These are phyloP conservation scores for Odonthalia washingtoniensis DNA, from an alignment of 31 red algal species.

Conservation along the genomic window DNA sequence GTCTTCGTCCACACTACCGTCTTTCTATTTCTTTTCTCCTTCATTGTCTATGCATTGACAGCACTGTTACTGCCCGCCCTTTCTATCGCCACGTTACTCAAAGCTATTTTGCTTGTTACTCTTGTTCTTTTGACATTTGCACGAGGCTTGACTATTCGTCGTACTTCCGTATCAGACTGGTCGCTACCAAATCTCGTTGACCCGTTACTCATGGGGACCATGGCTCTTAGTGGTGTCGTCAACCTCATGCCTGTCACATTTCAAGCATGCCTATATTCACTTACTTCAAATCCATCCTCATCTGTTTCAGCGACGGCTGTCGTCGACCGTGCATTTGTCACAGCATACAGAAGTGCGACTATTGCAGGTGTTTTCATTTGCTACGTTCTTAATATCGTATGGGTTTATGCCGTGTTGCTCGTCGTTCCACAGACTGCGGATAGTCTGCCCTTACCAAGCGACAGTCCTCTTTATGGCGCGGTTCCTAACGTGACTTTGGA, in stretches of 20 bases:
- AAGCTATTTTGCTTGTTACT: conserved; percentile 66
- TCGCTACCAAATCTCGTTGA: conserved; percentile 50
- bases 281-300: background rate
- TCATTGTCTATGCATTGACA: conserved; percentile 21
- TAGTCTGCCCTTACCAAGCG: background rate
- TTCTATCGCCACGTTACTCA: conserved; percentile 69
- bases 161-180: conserved; percentile 49
- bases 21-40: conserved; percentile 32
- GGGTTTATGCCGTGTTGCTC: conserved; percentile 73
- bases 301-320: background rate
- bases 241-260: conserved; percentile 94
- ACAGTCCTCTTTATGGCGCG: background rate
- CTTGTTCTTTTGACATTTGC: conserved; percentile 72
- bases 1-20: conserved; percentile 3
- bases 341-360: conserved; percentile 65
- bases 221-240: conserved; percentile 87
- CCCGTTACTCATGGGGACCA: conserved; percentile 94
- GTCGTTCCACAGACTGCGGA: conserved; percentile 68
- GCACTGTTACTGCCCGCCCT: conserved; percentile 66
- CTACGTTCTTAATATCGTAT: conserved; percentile 77
- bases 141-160: conserved; percentile 49
- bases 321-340: conserved; percentile 53
- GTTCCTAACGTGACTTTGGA: conserved; percentile 60
- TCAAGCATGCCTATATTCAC: conserved; percentile 60
- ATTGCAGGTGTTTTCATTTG: conserved; percentile 73